Evolutionary conservation across 768 basidiomycete species (phyloP), one percentile per base, ranked within the genome.

Genomic region (Mycena kentingensis): DNA sequence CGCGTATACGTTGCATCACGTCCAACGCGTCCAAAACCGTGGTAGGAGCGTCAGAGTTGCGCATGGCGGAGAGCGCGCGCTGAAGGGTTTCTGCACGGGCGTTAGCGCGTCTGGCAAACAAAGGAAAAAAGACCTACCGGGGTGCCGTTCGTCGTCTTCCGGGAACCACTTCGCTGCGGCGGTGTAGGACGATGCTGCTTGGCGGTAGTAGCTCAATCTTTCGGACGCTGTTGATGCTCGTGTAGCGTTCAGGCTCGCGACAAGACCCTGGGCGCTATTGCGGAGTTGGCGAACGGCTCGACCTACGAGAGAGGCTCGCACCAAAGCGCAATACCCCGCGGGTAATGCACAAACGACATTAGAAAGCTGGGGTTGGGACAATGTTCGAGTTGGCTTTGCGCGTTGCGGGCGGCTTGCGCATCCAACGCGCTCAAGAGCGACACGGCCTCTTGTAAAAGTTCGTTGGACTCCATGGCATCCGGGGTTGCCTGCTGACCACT

Each of bases 61-160:
- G 21, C 8, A 42, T 22, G 41, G 22, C 26, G 41, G 26, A 5
- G 45, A n/a, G 21, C 16, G 37, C 15, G 51, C 18, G 19, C 21
- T 36, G 27, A 48, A 29, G 49, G 27, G 45, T 50, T 10, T 42
- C 12, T 27, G 41, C n/a, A 38, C 8, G 13, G 37, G n/a, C n/a
- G 18, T 31, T 10, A 28, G 37, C 10, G 19, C 1, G 5, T 46
- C 7, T 15, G 2, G 7, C 26, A 16, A 15, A 5, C 3, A 3
- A 48, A 5, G 15, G 32, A 25, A 15, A 16, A 12, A 27, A 28
- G 12, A 44, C 57, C 5, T 49, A 60, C 62, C 58, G 1, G 51
- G 50, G 25, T 63, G 57, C 6, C 48, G 25, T 38, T 63, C 62
- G 45, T 63, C 62, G 45, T 63, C 62, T 19, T 44, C 16, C 13